Conservation (phyloP, 2,329 filamentous ascomycete species). For the Pseudopithomyces chartarum region DNA sequence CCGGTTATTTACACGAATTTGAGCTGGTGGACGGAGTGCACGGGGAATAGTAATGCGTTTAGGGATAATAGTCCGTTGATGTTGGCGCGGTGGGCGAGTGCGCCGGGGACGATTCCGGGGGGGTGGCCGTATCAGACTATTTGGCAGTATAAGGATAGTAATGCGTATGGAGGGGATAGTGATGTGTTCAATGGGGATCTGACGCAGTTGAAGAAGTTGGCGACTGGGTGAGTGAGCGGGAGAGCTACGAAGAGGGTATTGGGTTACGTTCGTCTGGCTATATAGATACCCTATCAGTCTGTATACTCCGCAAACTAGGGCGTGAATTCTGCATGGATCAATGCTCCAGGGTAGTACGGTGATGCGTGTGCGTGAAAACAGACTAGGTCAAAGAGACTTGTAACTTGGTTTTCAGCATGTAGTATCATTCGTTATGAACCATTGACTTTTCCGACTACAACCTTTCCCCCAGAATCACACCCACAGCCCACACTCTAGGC, state of each 20-base stretch:
- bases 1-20: constrained; percentile 61
- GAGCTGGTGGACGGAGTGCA: constrained; percentile 61
- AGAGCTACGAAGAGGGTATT: background rate
- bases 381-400: too few relatives aligned
- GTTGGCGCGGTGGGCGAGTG: constrained; percentile 52
- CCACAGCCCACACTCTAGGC: too few relatives aligned
- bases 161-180: constrained; percentile 57
- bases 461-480: too few relatives aligned
- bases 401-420: too few relatives aligned
- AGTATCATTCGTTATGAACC: too few relatives aligned
- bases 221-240: constrained; percentile 18
- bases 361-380: too few relatives aligned
- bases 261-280: too few relatives aligned
- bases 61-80: constrained; percentile 54
- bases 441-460: too few relatives aligned
- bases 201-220: constrained; percentile 42
- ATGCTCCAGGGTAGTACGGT: too few relatives aligned
- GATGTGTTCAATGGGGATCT: constrained; percentile 58
- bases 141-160: constrained; percentile 60
- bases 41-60: constrained; percentile 57
- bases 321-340: too few relatives aligned
- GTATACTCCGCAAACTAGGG: too few relatives aligned
- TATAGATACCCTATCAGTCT: too few relatives aligned
- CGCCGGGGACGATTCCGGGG: constrained; percentile 53
- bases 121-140: constrained; percentile 61